These are phyloP conservation scores for Suillus lakei DNA, from an alignment of 768 basidiomycete genomes.

Conservation along the genomic window DNA sequence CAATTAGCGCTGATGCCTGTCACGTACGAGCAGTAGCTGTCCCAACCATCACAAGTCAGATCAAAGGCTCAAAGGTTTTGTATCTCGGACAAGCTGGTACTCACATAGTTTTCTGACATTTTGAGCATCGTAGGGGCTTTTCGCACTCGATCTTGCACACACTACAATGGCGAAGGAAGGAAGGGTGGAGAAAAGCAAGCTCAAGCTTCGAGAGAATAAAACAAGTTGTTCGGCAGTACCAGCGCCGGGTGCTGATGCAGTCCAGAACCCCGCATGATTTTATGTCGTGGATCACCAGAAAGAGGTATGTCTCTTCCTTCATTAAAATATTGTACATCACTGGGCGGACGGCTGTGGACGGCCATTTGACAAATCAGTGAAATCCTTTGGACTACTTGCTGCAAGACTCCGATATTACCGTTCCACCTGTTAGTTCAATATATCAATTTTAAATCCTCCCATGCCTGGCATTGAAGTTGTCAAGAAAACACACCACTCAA, in stretches of 20 bases:
- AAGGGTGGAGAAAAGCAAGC: background rate
- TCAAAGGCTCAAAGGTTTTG: background rate
- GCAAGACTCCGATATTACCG: too few relatives aligned
- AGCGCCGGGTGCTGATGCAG: background rate
- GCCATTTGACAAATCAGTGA: background rate
- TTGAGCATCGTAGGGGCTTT: conserved; percentile 21
- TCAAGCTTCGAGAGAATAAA: background rate
- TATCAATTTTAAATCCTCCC: background rate
- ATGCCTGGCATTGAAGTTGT: background rate
- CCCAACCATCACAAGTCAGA: background rate
- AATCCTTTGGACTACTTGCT: background rate
- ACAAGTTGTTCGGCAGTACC: background rate
- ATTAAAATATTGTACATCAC: background rate
- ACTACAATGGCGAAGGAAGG: background rate
- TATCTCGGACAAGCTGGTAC: background rate
- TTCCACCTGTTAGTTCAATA: background rate
- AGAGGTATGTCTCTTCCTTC: background rate
- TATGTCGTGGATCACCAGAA: background rate
- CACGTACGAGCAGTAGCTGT: conserved; percentile 2
- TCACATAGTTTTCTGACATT: conserved; percentile 25
- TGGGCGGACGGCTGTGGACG: too few relatives aligned
- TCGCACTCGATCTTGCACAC: conserved; percentile 23
- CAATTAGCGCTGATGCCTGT: background rate
- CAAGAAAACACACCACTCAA: background rate
- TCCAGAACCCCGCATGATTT: background rate